Conservation (phyloP, 495 filamentous ascomycete species). For the Penicillium waksmanii region DNA sequence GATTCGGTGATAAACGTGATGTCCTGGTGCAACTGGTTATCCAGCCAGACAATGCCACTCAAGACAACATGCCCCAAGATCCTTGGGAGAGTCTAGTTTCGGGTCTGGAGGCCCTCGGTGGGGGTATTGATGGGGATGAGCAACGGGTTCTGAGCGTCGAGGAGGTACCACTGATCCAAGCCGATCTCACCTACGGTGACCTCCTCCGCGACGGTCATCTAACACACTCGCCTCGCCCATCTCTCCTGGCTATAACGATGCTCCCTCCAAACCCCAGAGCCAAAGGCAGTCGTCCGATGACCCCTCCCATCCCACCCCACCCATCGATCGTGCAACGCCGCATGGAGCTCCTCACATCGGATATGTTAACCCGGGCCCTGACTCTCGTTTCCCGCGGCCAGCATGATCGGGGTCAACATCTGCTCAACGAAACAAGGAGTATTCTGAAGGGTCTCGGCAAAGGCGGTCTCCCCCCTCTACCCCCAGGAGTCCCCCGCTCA, state of each 20-base stretch:
- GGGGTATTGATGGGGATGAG: conserved; percentile 85
- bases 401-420: conserved; percentile 89
- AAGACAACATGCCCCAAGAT: conserved; percentile 88
- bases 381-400: conserved; percentile 90
- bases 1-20: conserved; percentile 97
- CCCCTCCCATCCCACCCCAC: conserved; percentile 92
- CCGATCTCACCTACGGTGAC: conserved; percentile 91
- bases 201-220: conserved; percentile 89
- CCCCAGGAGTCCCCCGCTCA: conserved; percentile 48
- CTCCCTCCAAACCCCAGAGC: conserved; percentile 70
- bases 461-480: conserved; percentile 91
- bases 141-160: conserved; percentile 84
- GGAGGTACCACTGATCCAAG: conserved; percentile 94
- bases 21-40: conserved; percentile 96
- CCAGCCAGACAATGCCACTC: conserved; percentile 80
- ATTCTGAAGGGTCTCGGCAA: conserved; percentile 97
- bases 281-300: conserved; percentile 63
- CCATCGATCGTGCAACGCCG: conserved; percentile 94
- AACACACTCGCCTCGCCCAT: conserved; percentile 84
- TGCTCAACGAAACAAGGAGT: conserved; percentile 88
- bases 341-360: conserved; percentile 97
- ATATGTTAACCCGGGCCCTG: conserved; percentile 94
- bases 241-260: conserved; percentile 97
- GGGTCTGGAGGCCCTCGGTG: conserved; percentile 92
- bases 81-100: conserved; percentile 98